Conservation (phyloP, 495 filamentous ascomycete genomes). For the Penicillium longicatenatum region DNA sequence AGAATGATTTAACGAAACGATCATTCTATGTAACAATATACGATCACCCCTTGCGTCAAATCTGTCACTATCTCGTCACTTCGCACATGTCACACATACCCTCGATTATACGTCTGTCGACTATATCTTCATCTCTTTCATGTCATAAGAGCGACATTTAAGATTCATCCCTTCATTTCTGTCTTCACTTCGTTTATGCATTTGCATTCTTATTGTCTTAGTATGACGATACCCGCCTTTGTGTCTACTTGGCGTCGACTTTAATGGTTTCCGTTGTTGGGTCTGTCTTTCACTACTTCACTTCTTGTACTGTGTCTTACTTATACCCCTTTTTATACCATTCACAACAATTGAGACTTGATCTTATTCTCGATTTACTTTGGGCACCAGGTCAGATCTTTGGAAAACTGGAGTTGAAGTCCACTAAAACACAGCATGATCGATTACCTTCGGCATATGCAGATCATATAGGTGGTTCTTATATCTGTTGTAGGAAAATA, state of each 20-base stretch:
- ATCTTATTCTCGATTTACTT: not conserved
- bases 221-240: constrained; percentile 9
- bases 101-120: constrained; percentile 2
- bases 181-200: constrained; percentile 4
- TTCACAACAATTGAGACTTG: not conserved
- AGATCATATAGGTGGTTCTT: no score
- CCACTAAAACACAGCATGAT: not conserved
- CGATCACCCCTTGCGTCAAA: not conserved
- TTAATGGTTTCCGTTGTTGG: not conserved
- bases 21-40: constrained; percentile 4
- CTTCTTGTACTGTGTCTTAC: constrained; percentile 9
- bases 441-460: not conserved
- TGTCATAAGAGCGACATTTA: not conserved
- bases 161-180: not conserved
- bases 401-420: not conserved
- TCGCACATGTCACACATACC: constrained; percentile 4
- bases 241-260: constrained; percentile 3
- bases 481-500: not conserved
- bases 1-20: constrained; percentile 17
- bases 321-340: constrained; percentile 15
- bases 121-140: not conserved
- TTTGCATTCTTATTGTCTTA: constrained; percentile 7
- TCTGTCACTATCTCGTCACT: not conserved
- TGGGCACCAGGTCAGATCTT: not conserved
- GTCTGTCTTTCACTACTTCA: constrained; percentile 1